phyloP scores from a whole-genome alignment of 1,284 basidiomycete genomes.

The Mycosarcoma maydis region DNA sequence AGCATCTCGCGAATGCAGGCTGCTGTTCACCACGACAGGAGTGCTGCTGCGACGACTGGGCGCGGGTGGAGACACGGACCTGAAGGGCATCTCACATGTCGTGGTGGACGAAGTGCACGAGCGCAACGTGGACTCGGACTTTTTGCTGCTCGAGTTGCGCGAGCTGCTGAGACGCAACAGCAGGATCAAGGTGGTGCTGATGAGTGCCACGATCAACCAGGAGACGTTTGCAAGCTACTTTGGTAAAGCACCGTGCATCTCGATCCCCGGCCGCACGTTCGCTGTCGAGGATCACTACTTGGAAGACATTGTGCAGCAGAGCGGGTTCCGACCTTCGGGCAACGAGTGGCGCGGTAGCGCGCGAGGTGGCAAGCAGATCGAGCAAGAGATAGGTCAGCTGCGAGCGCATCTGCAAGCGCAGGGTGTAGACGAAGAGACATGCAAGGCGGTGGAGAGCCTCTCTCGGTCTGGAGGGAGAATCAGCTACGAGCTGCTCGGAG shows the following conservation, averaged over 20 bases:
- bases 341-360: slow-evolving; percentile 48
- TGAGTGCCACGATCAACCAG: slow-evolving; percentile 61
- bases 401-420: slow-evolving; percentile 71
- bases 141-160: slow-evolving; percentile 83
- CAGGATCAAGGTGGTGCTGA: slow-evolving; percentile 78
- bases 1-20: slow-evolving; percentile 70
- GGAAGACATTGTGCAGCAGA: slow-evolving; percentile 54
- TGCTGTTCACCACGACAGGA: slow-evolving; percentile 93
- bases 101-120: slow-evolving; percentile 95
- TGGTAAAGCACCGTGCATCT: slow-evolving; percentile 78
- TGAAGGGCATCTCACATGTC: slow-evolving; percentile 81
- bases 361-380: slow-evolving; percentile 49
- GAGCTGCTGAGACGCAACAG: slow-evolving; percentile 78
- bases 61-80: slow-evolving; percentile 76
- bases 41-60: slow-evolving; percentile 81
- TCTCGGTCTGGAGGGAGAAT: slow-evolving; percentile 74
- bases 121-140: slow-evolving; percentile 87
- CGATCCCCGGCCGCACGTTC: slow-evolving; percentile 76
- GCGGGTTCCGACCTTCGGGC: slow-evolving; percentile 63
- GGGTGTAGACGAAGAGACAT: slow-evolving; percentile 72
- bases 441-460: slow-evolving; percentile 74
- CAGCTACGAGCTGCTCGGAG: slow-evolving; percentile 81
- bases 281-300: slow-evolving; percentile 64
- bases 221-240: slow-evolving; percentile 54
- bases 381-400: slow-evolving; percentile 69